A percentile compares a stretch with the other conserved stretches of the same genome.
Conservation (phyloP, 139 green algal genomes). For the Tetraselmis striata region DNA sequence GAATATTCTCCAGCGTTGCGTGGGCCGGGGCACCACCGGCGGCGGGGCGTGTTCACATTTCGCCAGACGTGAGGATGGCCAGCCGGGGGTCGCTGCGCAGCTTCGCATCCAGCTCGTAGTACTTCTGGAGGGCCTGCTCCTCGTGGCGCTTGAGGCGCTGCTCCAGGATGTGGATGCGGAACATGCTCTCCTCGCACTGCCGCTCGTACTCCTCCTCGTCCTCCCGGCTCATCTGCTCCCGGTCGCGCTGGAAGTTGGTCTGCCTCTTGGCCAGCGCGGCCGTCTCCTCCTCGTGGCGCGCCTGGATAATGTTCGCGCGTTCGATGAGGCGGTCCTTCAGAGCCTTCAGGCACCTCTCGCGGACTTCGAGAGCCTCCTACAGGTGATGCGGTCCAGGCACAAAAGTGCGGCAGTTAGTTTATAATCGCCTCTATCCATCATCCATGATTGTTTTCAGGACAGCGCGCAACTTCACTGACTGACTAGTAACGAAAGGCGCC, state of each 20-base stretch:
- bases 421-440: too few species aligned
- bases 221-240: slow-evolving; percentile 59
- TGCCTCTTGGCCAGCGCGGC: slow-evolving; percentile 59
- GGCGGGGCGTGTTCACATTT: not conserved
- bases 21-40: too few species aligned
- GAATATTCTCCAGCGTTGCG: too few species aligned
- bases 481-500: too few species aligned
- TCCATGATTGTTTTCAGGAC: too few species aligned
- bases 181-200: slow-evolving; percentile 54
- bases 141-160: slow-evolving; percentile 74
- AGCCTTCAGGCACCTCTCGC: slow-evolving; percentile 64
- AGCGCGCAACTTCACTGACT: too few species aligned
- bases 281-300: slow-evolving; percentile 71
- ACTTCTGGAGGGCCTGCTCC: slow-evolving; percentile 75
- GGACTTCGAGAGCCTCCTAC: slow-evolving; percentile 35
- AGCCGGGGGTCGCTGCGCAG: slow-evolving; percentile 62
- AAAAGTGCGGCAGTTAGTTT: too few species aligned
- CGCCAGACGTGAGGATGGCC: slow-evolving; percentile 1
- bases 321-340: slow-evolving; percentile 83
- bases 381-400: too few species aligned
- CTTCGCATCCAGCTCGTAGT: slow-evolving; percentile 74
- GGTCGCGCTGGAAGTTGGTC: slow-evolving; percentile 69
- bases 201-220: slow-evolving; percentile 79
- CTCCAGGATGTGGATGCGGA: slow-evolving; percentile 71
- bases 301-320: slow-evolving; percentile 79